Evolutionary conservation across 805 yeast species (phyloP).

Genomic region (Metschnikowia borealis): DNA sequence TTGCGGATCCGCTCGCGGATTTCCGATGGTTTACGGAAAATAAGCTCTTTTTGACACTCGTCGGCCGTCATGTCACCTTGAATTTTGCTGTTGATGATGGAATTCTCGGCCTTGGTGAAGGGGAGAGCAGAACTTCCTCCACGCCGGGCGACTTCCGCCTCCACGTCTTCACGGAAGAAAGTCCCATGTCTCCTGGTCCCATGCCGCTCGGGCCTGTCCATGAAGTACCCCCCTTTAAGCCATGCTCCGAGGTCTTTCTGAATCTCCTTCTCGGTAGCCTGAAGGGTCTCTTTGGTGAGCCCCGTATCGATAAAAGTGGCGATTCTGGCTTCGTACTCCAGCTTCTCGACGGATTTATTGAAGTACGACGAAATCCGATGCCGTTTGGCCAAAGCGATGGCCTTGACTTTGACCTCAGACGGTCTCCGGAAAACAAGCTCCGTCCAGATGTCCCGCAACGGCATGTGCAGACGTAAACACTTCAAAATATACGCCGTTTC

Average conservation of each 20-base stretch:
- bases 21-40: slow-evolving; percentile 23
- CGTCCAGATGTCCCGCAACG: slow-evolving; percentile 3
- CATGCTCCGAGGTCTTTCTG: neutral
- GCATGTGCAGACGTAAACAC: slow-evolving; percentile 5
- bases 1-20: slow-evolving; percentile 22
- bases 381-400: slow-evolving; percentile 2
- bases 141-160: slow-evolving; percentile 9
- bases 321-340: slow-evolving; percentile 11
- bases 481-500: slow-evolving; percentile 10
- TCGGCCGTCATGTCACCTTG: slow-evolving; percentile 14
- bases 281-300: slow-evolving; percentile 16
- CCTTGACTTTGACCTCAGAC: slow-evolving; percentile 10
- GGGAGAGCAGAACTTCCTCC: slow-evolving; percentile 16
- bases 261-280: slow-evolving; percentile 14
- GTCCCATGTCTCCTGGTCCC: neutral
- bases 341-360: slow-evolving; percentile 1
- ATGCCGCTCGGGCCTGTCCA: neutral
- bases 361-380: slow-evolving; percentile 3
- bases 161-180: slow-evolving; percentile 6
- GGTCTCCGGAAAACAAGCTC: slow-evolving; percentile 12
- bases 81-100: slow-evolving; percentile 17
- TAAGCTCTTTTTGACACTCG: slow-evolving; percentile 18
- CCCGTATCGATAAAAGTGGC: slow-evolving; percentile 15
- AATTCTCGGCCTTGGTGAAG: slow-evolving; percentile 26
- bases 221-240: neutral